Evolutionary conservation across 345 rosid species (phyloP), one percentile per base, ranked within the genome.

Genomic region (Melaleuca quinquenervia): DNA sequence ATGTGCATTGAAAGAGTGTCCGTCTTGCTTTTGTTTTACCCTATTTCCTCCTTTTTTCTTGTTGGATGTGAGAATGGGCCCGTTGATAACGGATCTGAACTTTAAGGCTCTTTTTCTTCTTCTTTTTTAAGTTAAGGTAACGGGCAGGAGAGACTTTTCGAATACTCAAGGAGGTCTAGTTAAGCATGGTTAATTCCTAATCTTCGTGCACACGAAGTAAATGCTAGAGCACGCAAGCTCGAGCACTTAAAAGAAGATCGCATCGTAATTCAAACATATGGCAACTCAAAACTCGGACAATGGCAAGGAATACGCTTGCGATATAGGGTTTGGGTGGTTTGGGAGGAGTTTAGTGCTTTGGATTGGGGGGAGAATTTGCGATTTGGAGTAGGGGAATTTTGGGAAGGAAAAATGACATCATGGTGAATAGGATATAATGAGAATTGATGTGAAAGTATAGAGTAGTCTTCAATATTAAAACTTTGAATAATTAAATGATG

Each of bases 321-420:
- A 14, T 29, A 0, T 7, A 5, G 0, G 29, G 0, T 10, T 24
- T 11, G 0, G 3, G 0, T 56, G 3, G 29, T 56, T 56, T 10
- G 11, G 5, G 14, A 0, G 10, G 0, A 24, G 5, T 56, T 56
- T 56, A 24, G 0, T 10, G 5, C 26, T 56, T 0, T 11, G 0
- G 1, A 56, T 56, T 56, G 3, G 0, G 11, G 0, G 3, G 16
- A 11, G 1, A 6, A 58, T n/a, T 7, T 58, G n/a, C 15, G 1
- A 13, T n/a, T 12, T 11, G 0, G 14, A n/a, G 6, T 0, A 13
- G 0, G 0, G 1, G 0, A 13, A 58, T 58, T n/a, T 58, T 13
- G 18, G 29, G 18, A n/a, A n/a, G 8, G 13, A 5, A 26, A 58
- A 11, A 11, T n/a, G 32, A n/a, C 29, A n/a, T 58, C 11, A 6